Base-by-base conservation (phyloP, 306 rosid genomes). In the Abrus pulchellus region DNA sequence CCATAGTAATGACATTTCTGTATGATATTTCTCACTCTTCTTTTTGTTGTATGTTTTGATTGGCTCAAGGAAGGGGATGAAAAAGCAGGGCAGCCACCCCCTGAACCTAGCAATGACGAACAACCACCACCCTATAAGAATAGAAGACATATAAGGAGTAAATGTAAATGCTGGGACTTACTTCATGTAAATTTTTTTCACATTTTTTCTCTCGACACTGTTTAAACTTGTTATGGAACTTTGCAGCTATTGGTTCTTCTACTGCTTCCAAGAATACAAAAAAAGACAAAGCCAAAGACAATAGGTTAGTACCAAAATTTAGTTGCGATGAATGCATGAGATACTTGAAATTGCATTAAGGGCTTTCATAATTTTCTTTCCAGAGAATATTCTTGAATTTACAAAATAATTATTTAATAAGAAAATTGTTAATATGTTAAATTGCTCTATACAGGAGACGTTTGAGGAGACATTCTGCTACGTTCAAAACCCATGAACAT, bases 381-480 rank as follows among this genome's bases (percentile, higher is more conserved):
- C 6, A 59, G 41, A 56, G 72, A 59, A 36, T 49, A 74, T 49
- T 86, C 61, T 45, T 27, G 2, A 40, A 38, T 76, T 60, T 55
- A 43, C 32, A 70, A 48, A 62, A 43, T 32, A 27, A 41, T 41
- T 57, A 41, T 69, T 59, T 49, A 29, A 59, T 38, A 57, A 43
- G 53, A 59, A 65, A 10, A 14, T 40, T 9, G 66, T 8, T 4
- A 12, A 11, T 44, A 55, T 68, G 47, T 59, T 54, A 47, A 59
- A 20, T 44, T 65, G 40, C n/a, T 8, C 54, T 69, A 41, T 65
- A 11, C 81, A 93, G 97, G 80, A 85, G 84, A 59, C 71, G 88
- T 82, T 64, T 77, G 80, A 90, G 93, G 83, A 90, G 92, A 75
- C 97, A 88, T 74, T 94, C 97, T 65, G 73, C 85, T 36, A 75